Evolutionary conservation across 495 filamentous ascomycete species (phyloP).

Genomic region (Hypoxylon lenormandii): DNA sequence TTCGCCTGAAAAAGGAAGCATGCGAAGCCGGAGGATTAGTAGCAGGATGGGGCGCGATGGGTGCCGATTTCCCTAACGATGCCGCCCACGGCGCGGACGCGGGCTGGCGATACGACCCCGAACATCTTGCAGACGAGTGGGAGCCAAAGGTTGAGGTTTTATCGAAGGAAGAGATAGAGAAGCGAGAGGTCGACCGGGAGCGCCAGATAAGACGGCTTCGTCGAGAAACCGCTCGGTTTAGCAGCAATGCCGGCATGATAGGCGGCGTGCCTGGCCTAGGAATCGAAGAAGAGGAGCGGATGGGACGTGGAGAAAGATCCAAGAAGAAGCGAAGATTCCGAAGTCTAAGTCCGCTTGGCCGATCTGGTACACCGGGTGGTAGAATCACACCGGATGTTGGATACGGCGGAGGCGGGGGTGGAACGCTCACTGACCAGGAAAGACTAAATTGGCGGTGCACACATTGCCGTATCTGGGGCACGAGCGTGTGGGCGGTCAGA

Average conservation of each 20-base stretch:
- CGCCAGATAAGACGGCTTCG: constrained; percentile 86
- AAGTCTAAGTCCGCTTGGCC: constrained; percentile 79
- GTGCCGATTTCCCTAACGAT: constrained; percentile 87
- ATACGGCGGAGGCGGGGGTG: constrained; percentile 71
- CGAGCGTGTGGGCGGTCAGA: constrained; percentile 90
- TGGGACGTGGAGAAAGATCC: constrained; percentile 87
- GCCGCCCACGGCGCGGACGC: constrained; percentile 80
- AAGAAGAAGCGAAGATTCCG: constrained; percentile 95
- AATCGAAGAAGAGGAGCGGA: constrained; percentile 72
- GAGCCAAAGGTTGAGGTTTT: constrained; percentile 90
- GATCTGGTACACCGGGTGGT: constrained; percentile 74
- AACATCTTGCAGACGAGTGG: constrained; percentile 90
- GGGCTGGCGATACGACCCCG: constrained; percentile 94
- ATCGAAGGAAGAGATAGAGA: constrained; percentile 96
- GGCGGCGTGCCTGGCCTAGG: constrained; percentile 72
- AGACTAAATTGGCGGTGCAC: constrained; percentile 85
- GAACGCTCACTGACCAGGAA: constrained; percentile 82
- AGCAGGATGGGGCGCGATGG: constrained; percentile 74
- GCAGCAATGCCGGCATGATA: constrained; percentile 80
- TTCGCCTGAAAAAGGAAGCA: constrained; percentile 94
- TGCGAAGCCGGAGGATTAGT: constrained; percentile 87
- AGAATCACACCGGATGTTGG: constrained; percentile 80
- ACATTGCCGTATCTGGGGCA: constrained; percentile 91
- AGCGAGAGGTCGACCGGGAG: constrained; percentile 93
- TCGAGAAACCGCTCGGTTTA: constrained; percentile 91